Evolutionary conservation across 2,329 filamentous ascomycete genomes (phyloP), one percentile per base, ranked within the genome.

Genomic region (Metarhizium robertsii): DNA sequence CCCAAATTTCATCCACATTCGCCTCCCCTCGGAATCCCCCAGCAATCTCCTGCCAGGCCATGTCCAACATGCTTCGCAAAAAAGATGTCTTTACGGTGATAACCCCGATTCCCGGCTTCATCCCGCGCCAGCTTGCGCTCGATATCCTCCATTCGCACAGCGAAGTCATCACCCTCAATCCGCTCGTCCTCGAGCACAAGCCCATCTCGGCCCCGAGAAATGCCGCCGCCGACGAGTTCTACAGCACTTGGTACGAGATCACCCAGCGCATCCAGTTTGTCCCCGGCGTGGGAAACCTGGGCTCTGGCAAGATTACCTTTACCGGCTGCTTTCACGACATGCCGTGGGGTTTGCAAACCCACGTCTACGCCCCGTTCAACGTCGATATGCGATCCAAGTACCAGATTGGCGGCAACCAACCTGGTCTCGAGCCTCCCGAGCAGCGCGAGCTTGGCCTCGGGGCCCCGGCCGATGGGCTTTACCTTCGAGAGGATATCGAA

Each of bases 201-300:
- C 72, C 82, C 57, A 85, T 87, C 66, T 75, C 83, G 53, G 83
- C 85, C 2, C 85, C 85, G 32, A 84, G 83, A 70, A 77, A 85
- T 70, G 84, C 85, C 60, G 78, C 82, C 55, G 73, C 83, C 61
- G 85, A 88, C 69, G 85, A 88, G 69, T 88, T 79, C 71, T 88
- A 86, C 70, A 83, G 83, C 59, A 86, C 85, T 34, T 88, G 85
- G 85, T 88, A 88, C 67, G 84, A 88, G 69, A 87, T 88, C 64
- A 79, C 73, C 56, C 79, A 88, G 74, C 79, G 83, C 63, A 84
- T 88, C 57, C 84, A 87, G 66, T 81, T 83, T 61, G 71, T 87
- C 6, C 85, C 85, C 0, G 85, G 85, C 38, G 71, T 87, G 55
- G 85, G 85, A 61, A 82, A 75, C 69, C 75, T 85, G 57, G 84